Conservation (phyloP, 495 filamentous ascomycete species). For the Trichoderma parareesei region DNA sequence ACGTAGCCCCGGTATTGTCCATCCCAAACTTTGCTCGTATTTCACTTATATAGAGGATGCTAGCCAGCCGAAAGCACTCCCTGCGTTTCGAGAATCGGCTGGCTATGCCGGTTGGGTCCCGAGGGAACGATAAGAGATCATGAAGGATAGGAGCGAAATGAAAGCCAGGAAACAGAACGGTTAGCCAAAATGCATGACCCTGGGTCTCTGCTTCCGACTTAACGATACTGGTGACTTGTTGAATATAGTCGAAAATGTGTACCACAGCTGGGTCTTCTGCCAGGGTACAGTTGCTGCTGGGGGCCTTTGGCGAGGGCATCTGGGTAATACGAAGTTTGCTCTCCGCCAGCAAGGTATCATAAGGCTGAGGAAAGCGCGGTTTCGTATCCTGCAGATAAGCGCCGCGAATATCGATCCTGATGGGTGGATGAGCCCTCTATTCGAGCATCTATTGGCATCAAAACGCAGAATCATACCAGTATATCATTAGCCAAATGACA, state of each 20-base stretch:
- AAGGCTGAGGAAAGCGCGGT: not conserved
- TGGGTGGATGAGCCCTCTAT: not conserved
- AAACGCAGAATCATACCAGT: not conserved
- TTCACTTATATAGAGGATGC: not conserved
- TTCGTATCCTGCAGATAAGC: not conserved
- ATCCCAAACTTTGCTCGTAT: slow-evolving; percentile 1
- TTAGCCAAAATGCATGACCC: not conserved
- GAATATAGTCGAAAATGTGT: not conserved
- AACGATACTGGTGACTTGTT: not conserved
- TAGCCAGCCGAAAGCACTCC: not conserved
- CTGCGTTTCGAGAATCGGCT: not conserved
- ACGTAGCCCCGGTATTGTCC: slow-evolving; percentile 1
- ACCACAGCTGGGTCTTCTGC: not conserved
- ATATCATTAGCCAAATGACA: not conserved
- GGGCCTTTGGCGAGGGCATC: not conserved
- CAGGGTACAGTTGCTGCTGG: not conserved
- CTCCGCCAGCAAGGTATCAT: not conserved
- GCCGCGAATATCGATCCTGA: not conserved
- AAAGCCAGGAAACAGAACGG: not conserved
- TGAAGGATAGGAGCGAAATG: not conserved
- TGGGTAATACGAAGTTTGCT: not conserved
- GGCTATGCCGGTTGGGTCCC: not conserved
- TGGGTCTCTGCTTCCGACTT: not conserved
- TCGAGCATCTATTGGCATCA: not conserved
- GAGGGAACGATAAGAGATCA: not conserved